Evolutionary conservation across 352 stramenopile genomes (phyloP).

Genomic region (Globisporangium paroecandrum): DNA sequence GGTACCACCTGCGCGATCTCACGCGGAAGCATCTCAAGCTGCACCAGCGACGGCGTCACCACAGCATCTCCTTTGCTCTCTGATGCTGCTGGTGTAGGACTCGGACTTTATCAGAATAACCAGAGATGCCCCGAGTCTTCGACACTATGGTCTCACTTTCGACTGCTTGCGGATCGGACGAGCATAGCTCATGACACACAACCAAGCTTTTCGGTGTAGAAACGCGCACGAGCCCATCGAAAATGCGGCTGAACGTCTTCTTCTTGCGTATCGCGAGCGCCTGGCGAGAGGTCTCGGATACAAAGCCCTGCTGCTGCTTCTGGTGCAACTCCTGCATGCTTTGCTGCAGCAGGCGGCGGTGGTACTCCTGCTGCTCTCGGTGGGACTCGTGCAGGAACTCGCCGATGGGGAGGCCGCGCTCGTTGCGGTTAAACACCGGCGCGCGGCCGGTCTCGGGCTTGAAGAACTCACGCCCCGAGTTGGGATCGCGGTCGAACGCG

Average conservation of each 20-base stretch:
- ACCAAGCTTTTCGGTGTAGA: background rate
- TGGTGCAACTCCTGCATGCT: constrained; percentile 42
- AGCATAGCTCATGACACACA: background rate
- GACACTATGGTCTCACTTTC: background rate
- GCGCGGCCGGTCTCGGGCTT: constrained; percentile 61
- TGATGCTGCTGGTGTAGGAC: background rate
- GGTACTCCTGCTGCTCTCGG: constrained; percentile 58
- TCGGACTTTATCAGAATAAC: background rate
- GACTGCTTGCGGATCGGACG: background rate
- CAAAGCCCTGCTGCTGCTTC: constrained; percentile 44
- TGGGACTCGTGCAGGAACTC: constrained; percentile 72
- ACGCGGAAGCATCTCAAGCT: constrained; percentile 39
- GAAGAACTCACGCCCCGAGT: constrained; percentile 62
- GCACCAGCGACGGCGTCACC: constrained; percentile 32
- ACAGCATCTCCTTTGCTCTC: background rate
- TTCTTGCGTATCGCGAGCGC: constrained; percentile 53
- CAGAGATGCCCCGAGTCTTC: background rate
- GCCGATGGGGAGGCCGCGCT: constrained; percentile 63
- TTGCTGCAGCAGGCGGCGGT: constrained; percentile 42
- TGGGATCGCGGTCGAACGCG: constrained; percentile 50
- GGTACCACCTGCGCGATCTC: constrained; percentile 55
- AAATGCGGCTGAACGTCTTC: constrained; percentile 59
- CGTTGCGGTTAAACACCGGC: constrained; percentile 68
- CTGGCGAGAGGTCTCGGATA: constrained; percentile 55
- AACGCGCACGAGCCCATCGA: constrained; percentile 30